Evolutionary conservation across 2,329 filamentous ascomycete species (phyloP).

Genomic region (Phialophora expanda): DNA sequence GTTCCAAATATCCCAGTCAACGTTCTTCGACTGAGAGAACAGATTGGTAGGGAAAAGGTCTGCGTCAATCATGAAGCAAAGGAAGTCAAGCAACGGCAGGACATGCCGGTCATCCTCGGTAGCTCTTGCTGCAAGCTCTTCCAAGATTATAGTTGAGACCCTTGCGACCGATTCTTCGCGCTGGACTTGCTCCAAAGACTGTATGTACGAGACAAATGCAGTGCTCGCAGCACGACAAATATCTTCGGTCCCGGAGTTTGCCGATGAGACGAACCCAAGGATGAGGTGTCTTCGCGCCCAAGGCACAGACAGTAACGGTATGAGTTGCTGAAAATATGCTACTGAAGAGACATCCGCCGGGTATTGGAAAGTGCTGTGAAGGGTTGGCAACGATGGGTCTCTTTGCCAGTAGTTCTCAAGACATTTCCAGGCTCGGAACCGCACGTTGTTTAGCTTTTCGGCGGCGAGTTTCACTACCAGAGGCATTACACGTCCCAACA

Average conservation of each 20-base stretch:
- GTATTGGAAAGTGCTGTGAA: conserved; percentile 45
- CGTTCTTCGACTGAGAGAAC: conserved; percentile 9
- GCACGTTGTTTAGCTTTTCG: conserved; percentile 89
- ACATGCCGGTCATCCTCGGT: conserved; percentile 70
- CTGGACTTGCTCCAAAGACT: conserved; percentile 15
- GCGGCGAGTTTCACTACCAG: conserved; percentile 71
- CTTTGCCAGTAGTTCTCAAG: conserved; percentile 48
- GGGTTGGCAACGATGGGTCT: conserved; percentile 3
- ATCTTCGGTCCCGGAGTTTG: conserved; percentile 52
- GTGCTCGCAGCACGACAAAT: conserved; percentile 51
- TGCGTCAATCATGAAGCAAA: conserved; percentile 76
- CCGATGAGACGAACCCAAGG: conserved; percentile 53
- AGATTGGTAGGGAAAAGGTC: conserved; percentile 41
- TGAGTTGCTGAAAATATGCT: conserved; percentile 52
- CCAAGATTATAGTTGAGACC: conserved; percentile 58
- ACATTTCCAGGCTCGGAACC: conserved; percentile 59
- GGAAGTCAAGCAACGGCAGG: conserved; percentile 75
- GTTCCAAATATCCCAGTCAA: conserved; percentile 66
- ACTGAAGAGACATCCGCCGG: conserved; percentile 52
- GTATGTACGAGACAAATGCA: conserved; percentile 47
- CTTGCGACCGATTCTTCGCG: conserved; percentile 38
- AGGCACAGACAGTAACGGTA: conserved; percentile 45
- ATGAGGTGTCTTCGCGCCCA: conserved; percentile 49
- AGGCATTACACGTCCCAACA: conserved; percentile 28
- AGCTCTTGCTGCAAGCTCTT: conserved; percentile 58